Evolutionary conservation across 2,329 filamentous ascomycete species (phyloP).

Genomic region (Monosporascus sp.): DNA sequence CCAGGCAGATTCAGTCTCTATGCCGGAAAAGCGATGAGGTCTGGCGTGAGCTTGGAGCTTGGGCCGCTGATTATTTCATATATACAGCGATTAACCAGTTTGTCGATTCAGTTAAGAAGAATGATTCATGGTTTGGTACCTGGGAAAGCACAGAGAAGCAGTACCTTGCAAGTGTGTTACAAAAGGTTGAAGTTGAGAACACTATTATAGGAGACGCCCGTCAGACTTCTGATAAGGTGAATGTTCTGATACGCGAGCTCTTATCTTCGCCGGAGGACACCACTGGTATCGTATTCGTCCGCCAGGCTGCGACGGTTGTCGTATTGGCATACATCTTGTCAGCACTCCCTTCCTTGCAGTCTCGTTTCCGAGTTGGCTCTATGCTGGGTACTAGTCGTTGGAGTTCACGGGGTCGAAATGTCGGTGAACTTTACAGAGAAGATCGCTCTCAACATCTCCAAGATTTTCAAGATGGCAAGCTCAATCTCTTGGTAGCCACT

Average conservation of each 20-base stretch:
- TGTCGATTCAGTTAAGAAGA: constrained; percentile 19
- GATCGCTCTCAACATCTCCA: constrained; percentile 34
- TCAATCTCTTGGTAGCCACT: constrained; percentile 58
- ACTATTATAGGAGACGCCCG: constrained; percentile 12
- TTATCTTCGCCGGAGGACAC: constrained; percentile 35
- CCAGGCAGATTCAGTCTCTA: constrained; percentile 53
- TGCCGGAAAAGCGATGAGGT: constrained; percentile 46
- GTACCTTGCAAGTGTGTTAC: constrained; percentile 49
- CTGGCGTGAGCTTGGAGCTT: constrained; percentile 55
- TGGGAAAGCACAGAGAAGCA: constrained; percentile 47
- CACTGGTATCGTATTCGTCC: constrained; percentile 64
- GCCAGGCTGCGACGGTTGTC: constrained; percentile 55
- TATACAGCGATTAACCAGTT: constrained; percentile 37
- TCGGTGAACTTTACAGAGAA: constrained; percentile 30
- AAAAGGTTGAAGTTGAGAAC: constrained; percentile 25
- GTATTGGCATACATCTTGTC: constrained; percentile 56
- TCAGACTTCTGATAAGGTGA: constrained; percentile 53
- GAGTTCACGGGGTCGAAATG: constrained; percentile 30
- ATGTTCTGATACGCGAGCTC: constrained; percentile 48
- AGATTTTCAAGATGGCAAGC: constrained; percentile 47
- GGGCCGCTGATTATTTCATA: constrained; percentile 66
- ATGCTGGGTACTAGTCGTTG: constrained; percentile 51
- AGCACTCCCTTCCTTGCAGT: constrained; percentile 41
- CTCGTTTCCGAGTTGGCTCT: constrained; percentile 45
- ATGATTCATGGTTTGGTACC: constrained; percentile 28